Evolutionary conservation across 1,139 yeast genomes (phyloP), one percentile per base, ranked within the genome.

Genomic region (Suhomyces kunorum): DNA sequence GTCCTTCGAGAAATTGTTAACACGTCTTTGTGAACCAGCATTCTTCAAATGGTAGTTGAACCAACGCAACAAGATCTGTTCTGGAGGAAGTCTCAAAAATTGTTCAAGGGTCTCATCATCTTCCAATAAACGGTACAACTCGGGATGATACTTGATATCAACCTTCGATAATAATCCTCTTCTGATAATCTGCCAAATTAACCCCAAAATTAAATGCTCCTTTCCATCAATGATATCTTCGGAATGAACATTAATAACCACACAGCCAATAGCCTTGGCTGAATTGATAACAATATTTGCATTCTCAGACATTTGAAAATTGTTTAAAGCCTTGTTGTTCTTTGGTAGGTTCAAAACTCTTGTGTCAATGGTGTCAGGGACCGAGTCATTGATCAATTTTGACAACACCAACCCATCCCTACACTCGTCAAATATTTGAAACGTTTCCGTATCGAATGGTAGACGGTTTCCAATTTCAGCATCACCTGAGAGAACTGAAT

Each of bases 41-140:
- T 92, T 92, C 58, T 87, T 87, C 62, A 92, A 79, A 57, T 92
- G 99, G 67, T 83, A 92, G 63, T 92, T 92, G 74, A 92, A 87
- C 99, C 99, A 92, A 66, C 99, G 83, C 51, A 92, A 74, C 61
- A 92, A 77, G 48, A 92, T 94, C 68, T 92, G 96, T 74, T 92
- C 99, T 43, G 99, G 99, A 36, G 98, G 96, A 44, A 92, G 76
- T 61, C 98, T 83, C 61, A 92, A 74, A 63, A 92, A 92, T 66
- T 92, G 98, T 63, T 94, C 99, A 48, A 92, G 75, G 30, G 98
- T 92, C 67, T 92, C 99, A 61, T 92, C 98, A 32, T 92, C 98
- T 61, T 89, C 97, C 50, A 92, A 74, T 47, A 92, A 71, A 55
- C 99, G 85, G 68, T 94, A 92, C 61, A 92, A 77, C 65, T 92